Percentiles rank a stretch among this genome's conserved stretches.
Evolutionary conservation across 2,329 filamentous ascomycete genomes (phyloP).

Genomic region (Sphaerulina musiva): DNA sequence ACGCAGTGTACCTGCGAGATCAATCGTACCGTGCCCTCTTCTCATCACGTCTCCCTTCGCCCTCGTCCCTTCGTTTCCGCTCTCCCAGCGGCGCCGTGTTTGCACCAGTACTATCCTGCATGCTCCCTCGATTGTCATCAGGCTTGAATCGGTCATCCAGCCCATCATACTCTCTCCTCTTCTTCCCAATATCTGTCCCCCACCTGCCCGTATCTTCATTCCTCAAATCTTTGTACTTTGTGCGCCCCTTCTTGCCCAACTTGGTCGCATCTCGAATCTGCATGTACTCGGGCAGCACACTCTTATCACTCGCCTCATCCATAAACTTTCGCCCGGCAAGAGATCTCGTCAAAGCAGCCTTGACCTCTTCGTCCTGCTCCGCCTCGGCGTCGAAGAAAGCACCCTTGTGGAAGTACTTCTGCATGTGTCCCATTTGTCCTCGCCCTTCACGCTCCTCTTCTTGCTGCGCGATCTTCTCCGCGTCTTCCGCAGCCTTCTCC

Average conservation of each 20-base stretch:
- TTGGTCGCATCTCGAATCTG: slow-evolving; percentile 91
- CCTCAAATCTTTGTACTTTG: slow-evolving; percentile 81
- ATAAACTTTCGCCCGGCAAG: slow-evolving; percentile 77
- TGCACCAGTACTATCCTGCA: slow-evolving; percentile 53
- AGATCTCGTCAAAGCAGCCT: slow-evolving; percentile 72
- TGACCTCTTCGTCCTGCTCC: slow-evolving; percentile 52
- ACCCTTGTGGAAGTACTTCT: slow-evolving; percentile 94
- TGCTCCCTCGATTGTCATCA: slow-evolving; percentile 45
- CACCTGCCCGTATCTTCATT: slow-evolving; percentile 86
- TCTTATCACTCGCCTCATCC: slow-evolving; percentile 76
- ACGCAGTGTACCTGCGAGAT: slow-evolving; percentile 4
- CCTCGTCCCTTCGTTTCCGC: slow-evolving; percentile 43
- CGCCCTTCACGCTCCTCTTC: slow-evolving; percentile 66
- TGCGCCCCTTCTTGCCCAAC: slow-evolving; percentile 83
- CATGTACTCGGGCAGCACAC: slow-evolving; percentile 81
- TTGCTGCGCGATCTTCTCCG: slow-evolving; percentile 67
- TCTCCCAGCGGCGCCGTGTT: slow-evolving; percentile 66
- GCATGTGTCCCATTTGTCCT: slow-evolving; percentile 83
- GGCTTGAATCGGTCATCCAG: slow-evolving; percentile 63
- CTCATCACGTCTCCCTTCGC: slow-evolving; percentile 36
- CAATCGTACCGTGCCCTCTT: slow-evolving; percentile 42
- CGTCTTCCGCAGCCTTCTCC: slow-evolving; percentile 80
- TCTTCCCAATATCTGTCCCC: slow-evolving; percentile 56
- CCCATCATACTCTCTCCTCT: slow-evolving; percentile 40
- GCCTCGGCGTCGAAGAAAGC: slow-evolving; percentile 83